These are phyloP conservation scores for Talaromyces adpressus DNA, from an alignment of 495 filamentous ascomycete genomes.

Conservation along the genomic window DNA sequence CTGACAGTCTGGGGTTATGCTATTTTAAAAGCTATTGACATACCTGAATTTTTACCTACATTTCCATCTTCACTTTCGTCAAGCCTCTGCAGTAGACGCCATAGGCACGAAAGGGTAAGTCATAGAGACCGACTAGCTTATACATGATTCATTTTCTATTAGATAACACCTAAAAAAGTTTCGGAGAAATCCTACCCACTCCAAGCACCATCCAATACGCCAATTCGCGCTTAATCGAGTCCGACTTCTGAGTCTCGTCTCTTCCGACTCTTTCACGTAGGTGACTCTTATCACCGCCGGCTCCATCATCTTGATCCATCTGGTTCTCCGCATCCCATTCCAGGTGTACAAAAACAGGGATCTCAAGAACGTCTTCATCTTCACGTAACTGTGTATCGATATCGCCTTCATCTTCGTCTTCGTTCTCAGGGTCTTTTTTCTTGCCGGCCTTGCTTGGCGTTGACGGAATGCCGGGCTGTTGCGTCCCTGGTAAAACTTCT, in stretches of 20 bases:
- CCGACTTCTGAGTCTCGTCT: slow-evolving; percentile 33
- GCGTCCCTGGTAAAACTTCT: slow-evolving; percentile 37
- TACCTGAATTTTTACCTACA: neutral
- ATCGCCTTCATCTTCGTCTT: slow-evolving; percentile 20
- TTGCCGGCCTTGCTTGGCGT: neutral
- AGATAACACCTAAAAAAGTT: neutral
- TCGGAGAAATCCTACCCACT: slow-evolving; percentile 59
- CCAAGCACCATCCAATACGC: slow-evolving; percentile 95
- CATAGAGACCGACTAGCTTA: no score
- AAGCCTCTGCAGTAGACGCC: neutral
- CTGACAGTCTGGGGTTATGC: slow-evolving; percentile 14
- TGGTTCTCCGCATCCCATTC: slow-evolving; percentile 83
- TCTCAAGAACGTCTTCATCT: slow-evolving; percentile 88
- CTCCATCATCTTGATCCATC: slow-evolving; percentile 50
- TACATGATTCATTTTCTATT: no score
- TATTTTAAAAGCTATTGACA: neutral
- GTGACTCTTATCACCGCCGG: slow-evolving; percentile 34
- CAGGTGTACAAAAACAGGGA: slow-evolving; percentile 84
- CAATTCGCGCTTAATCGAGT: slow-evolving; percentile 62
- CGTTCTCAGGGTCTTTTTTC: slow-evolving; percentile 3
- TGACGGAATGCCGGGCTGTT: neutral
- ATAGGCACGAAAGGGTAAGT: no score
- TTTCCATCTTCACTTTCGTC: neutral
- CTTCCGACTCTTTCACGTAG: slow-evolving; percentile 25
- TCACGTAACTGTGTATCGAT: slow-evolving; percentile 39